Percentiles rank a stretch among this genome's conserved stretches.
Evolutionary conservation across 805 yeast species (phyloP).

Genomic region (Monosporozyma siamensis): DNA sequence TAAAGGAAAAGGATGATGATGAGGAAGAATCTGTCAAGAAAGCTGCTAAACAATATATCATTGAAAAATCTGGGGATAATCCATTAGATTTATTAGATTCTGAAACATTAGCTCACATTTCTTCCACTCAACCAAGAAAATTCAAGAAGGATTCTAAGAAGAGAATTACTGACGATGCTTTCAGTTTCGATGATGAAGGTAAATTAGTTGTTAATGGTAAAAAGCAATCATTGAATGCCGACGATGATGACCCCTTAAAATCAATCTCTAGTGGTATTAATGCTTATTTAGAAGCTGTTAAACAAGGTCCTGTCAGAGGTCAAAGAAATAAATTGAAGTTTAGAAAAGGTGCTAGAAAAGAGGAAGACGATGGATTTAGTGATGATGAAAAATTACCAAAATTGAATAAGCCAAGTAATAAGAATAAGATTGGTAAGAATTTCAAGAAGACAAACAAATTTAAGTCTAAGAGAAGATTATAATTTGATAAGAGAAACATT

Average conservation of each 20-base stretch:
- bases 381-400: conserved; percentile 36
- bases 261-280: conserved; percentile 55
- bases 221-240: conserved; percentile 12
- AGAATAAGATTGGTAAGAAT: conserved; percentile 22
- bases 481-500: neutral
- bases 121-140: conserved; percentile 75
- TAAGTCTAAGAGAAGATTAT: conserved; percentile 24
- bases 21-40: conserved; percentile 30
- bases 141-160: conserved; percentile 35
- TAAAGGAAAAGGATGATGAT: conserved; percentile 41
- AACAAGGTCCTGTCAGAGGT: conserved; percentile 88
- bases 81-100: conserved; percentile 88
- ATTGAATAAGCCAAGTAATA: conserved; percentile 5
- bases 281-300: conserved; percentile 90
- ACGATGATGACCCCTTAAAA: conserved; percentile 40
- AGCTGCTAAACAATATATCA: conserved; percentile 51
- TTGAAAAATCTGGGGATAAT: conserved; percentile 55
- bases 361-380: conserved; percentile 45
- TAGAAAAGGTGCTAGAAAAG: conserved; percentile 51
- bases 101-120: conserved; percentile 74
- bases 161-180: conserved; percentile 23
- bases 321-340: conserved; percentile 86
- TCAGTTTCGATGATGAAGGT: conserved; percentile 30
- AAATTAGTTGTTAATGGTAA: conserved; percentile 30
- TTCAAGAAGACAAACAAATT: conserved; percentile 23